phyloP scores from a whole-genome alignment of 495 filamentous ascomycete genomes.

The Amorphotheca resinae region DNA sequence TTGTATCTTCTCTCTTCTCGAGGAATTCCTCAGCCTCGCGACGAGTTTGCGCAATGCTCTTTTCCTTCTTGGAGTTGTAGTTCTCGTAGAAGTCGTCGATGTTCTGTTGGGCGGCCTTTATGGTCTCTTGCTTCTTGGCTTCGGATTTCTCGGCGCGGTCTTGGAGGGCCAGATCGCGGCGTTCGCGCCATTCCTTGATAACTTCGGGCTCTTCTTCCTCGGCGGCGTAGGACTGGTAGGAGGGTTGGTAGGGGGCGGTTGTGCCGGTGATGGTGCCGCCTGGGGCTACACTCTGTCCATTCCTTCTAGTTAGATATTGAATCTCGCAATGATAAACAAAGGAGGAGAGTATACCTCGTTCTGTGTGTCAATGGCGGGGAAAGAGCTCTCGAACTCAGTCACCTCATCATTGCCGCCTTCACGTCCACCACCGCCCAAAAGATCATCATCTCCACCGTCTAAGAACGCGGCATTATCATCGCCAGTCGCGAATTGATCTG shows the following conservation, averaged over 20 bases:
- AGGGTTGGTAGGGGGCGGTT: constrained; percentile 55
- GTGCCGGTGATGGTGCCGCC: constrained; percentile 78
- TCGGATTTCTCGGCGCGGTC: constrained; percentile 67
- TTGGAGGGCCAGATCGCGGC: constrained; percentile 61
- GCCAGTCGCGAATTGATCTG: constrained; percentile 72
- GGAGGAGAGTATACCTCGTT: constrained; percentile 54
- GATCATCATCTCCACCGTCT: constrained; percentile 52
- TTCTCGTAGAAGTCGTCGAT: constrained; percentile 99
- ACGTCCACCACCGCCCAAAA: constrained; percentile 62
- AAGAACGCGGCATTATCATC: constrained; percentile 53
- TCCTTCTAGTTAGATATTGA: constrained; percentile 1
- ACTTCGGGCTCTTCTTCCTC: constrained; percentile 78
- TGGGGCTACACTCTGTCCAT: constrained; percentile 59
- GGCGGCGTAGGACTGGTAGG: constrained; percentile 41
- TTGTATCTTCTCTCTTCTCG: constrained; percentile 76
- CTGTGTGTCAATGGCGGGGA: constrained; percentile 66
- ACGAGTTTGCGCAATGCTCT: constrained; percentile 69
- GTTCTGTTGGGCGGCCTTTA: constrained; percentile 73
- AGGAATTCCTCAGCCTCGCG: constrained; percentile 93
- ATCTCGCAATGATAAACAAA: constrained; percentile 4
- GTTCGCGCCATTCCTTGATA: constrained; percentile 84
- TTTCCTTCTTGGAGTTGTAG: constrained; percentile 95
- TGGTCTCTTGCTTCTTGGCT: constrained; percentile 70
- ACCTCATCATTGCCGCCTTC: constrained; percentile 44
- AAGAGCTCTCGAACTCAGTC: constrained; percentile 71